Evolutionary conservation across 2,329 filamentous ascomycete species (phyloP).

Genomic region (Lasiodiplodia theobromae): DNA sequence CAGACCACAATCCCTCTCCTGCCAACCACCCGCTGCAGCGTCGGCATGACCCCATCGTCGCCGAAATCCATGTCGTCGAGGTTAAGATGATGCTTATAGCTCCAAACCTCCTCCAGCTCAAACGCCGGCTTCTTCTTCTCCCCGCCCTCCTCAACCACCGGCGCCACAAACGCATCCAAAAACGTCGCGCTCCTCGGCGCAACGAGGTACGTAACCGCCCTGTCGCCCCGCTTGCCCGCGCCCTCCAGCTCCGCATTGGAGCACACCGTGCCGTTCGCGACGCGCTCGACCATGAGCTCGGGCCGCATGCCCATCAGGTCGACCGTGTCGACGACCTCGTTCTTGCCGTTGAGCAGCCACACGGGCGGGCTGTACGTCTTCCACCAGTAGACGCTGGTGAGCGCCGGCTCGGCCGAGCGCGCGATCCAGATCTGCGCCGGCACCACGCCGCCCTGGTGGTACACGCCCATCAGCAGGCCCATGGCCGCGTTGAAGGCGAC

Average conservation of each 20-base stretch:
- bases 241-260: conserved; percentile 54
- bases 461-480: conserved; percentile 78
- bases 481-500: conserved; percentile 72
- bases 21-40: conserved; percentile 69
- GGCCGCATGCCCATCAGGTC: conserved; percentile 78
- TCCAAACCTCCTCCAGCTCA: conserved; percentile 74
- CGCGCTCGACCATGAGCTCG: conserved; percentile 64
- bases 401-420: conserved; percentile 63
- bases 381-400: conserved; percentile 75
- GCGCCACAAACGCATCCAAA: conserved; percentile 62
- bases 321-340: conserved; percentile 71
- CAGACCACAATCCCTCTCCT: conserved; percentile 55
- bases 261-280: conserved; percentile 68
- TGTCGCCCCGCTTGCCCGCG: conserved; percentile 60
- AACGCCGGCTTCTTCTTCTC: conserved; percentile 51
- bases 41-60: conserved; percentile 77
- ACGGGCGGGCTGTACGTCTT: conserved; percentile 84
- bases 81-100: conserved; percentile 72
- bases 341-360: conserved; percentile 80
- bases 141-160: background rate
- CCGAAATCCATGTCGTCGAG: conserved; percentile 82
- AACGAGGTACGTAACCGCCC: conserved; percentile 61
- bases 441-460: conserved; percentile 81
- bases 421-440: conserved; percentile 78
- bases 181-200: conserved; percentile 76